Conservation (phyloP, 495 filamentous ascomycete genomes). For the Penicillium paradoxum region DNA sequence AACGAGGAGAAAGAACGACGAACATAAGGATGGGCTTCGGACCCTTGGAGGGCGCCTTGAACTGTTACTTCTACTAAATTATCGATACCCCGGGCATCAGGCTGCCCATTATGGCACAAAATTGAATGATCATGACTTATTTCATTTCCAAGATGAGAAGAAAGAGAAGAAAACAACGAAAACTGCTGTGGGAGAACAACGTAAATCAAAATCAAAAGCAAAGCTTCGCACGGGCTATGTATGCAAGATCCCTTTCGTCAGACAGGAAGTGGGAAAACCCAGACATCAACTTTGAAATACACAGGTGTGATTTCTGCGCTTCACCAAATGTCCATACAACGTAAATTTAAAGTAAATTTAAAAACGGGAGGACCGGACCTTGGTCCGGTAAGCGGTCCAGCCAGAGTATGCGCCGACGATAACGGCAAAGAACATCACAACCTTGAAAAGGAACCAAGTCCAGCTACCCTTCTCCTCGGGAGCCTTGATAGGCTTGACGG, state of each 20-base stretch:
- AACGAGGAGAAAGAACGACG: constrained; percentile 43
- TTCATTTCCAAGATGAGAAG: constrained; percentile 23
- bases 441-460: constrained; percentile 90
- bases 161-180: constrained; percentile 7
- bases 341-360: constrained; percentile 50
- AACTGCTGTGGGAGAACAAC: not conserved
- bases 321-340: constrained; percentile 1
- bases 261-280: constrained; percentile 4
- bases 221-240: constrained; percentile 19
- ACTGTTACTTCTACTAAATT: not conserved
- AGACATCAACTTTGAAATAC: constrained; percentile 1
- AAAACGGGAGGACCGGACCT: constrained; percentile 73
- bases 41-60: not conserved
- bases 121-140: constrained; percentile 19
- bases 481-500: constrained; percentile 27
- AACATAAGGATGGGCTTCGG: not conserved
- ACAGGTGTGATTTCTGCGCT: not conserved
- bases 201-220: constrained; percentile 5
- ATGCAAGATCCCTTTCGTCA: constrained; percentile 27
- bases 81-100: constrained; percentile 4
- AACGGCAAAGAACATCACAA: constrained; percentile 66
- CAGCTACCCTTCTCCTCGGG: constrained; percentile 61
- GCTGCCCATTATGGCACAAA: not conserved
- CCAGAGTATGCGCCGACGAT: constrained; percentile 74
- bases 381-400: constrained; percentile 73